Percentiles rank a stretch among this genome's conserved stretches.
Evolutionary conservation across 73 alveolate species (phyloP).

Genomic region (Symbiodinium pilosum): DNA sequence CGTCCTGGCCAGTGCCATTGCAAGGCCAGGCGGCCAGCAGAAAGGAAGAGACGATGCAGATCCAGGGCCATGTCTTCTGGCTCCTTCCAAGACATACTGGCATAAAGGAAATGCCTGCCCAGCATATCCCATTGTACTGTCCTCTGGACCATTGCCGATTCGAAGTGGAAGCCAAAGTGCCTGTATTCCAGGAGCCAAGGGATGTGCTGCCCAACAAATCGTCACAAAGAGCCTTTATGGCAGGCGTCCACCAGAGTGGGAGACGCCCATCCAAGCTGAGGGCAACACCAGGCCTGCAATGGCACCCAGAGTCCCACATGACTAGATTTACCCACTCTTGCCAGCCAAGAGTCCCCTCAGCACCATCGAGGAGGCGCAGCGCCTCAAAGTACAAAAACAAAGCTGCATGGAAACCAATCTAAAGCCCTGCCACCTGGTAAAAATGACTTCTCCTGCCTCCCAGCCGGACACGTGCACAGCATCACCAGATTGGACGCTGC

Average conservation of each 20-base stretch:
- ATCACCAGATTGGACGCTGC: conserved; percentile 34
- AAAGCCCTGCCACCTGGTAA: too few species aligned
- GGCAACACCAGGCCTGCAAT: conserved; percentile 38
- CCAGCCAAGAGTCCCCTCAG: neutral
- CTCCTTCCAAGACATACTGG: neutral
- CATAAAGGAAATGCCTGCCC: neutral
- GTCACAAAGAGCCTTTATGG: conserved; percentile 48
- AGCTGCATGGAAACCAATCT: too few species aligned
- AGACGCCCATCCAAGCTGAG: conserved; percentile 63
- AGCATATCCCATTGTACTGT: neutral
- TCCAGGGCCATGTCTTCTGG: conserved; percentile 14
- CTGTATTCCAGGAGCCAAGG: neutral
- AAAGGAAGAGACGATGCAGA: conserved; percentile 61
- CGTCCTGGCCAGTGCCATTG: conserved; percentile 92
- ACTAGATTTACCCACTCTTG: neutral
- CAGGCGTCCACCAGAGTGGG: conserved; percentile 88
- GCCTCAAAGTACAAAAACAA: neutral
- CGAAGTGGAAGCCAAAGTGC: conserved; percentile 77
- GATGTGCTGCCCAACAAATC: too few species aligned
- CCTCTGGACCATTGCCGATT: conserved; percentile 17
- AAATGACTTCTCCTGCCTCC: conserved; percentile 40
- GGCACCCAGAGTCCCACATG: neutral
- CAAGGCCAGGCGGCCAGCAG: conserved; percentile 38
- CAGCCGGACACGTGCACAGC: conserved; percentile 56
- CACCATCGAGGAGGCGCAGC: conserved; percentile 20